Conservation (phyloP, 306 rosid genomes). For the Cicer judaicum region DNA sequence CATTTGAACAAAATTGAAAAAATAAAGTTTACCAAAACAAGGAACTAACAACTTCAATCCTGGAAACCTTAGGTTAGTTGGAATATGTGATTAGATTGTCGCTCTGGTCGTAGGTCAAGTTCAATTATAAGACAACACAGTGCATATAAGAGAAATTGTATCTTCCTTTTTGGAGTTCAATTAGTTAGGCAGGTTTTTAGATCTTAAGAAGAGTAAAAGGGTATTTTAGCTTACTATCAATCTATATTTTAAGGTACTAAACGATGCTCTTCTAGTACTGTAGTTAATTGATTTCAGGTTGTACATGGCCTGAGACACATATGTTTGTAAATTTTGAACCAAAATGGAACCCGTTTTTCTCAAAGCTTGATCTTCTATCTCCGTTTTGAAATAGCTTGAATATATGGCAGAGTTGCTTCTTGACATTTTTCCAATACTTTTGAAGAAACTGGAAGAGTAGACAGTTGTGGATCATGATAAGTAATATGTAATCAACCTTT, state of each 20-base stretch:
- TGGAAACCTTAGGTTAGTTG: neutral
- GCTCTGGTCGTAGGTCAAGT: too few relatives aligned
- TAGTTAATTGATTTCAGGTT: slow-evolving; percentile 19
- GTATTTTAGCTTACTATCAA: neutral
- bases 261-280: neutral
- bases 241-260: neutral
- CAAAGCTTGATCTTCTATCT: neutral
- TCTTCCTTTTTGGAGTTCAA: slow-evolving; percentile 12
- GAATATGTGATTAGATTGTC: neutral
- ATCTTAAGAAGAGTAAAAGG: slow-evolving; percentile 15
- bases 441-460: neutral
- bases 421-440: slow-evolving; percentile 7
- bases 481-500: slow-evolving; percentile 17
- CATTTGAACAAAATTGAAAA: neutral
- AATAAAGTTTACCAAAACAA: neutral
- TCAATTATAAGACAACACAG: too few relatives aligned
- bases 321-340: neutral
- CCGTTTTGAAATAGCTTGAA: neutral
- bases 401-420: neutral
- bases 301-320: neutral
- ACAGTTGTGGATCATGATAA: slow-evolving; percentile 4
- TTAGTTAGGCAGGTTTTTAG: slow-evolving; percentile 8
- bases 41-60: neutral
- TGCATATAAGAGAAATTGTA: neutral
- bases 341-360: neutral